A percentile compares a stretch with the other conserved stretches of the same genome.
These are phyloP conservation scores for Kwoniella shandongensis DNA, from an alignment of 768 basidiomycete genomes.

Conservation along the genomic window DNA sequence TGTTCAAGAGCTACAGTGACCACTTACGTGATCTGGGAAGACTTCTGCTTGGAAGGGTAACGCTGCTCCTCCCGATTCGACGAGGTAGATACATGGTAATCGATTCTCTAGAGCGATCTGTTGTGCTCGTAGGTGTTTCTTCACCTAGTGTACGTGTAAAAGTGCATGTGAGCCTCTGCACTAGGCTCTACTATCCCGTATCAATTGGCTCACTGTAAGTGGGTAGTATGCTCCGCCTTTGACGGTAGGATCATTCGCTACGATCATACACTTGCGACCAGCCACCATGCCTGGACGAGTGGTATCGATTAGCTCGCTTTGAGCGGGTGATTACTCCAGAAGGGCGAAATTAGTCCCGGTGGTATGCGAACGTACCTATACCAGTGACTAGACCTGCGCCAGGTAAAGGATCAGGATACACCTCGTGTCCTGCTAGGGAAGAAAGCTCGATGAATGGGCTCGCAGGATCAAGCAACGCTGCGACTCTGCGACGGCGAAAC, in stretches of 20 bases:
- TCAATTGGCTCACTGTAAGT: constrained; percentile 63
- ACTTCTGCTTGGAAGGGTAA: constrained; percentile 89
- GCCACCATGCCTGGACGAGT: constrained; percentile 62
- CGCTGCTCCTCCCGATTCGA: constrained; percentile 91
- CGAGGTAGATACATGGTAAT: constrained; percentile 86
- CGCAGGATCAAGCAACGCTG: constrained; percentile 74
- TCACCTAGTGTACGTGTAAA: constrained; percentile 60
- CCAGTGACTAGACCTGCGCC: constrained; percentile 90
- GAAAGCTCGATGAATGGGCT: constrained; percentile 89
- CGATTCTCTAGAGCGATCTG: constrained; percentile 90
- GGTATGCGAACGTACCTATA: constrained; percentile 42
- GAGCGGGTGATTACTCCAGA: no score
- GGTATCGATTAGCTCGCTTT: no score
- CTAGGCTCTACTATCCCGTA: no score
- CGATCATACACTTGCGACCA: constrained; percentile 79
- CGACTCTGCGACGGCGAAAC: constrained; percentile 66
- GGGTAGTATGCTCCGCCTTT: constrained; percentile 93
- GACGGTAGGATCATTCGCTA: constrained; percentile 92
- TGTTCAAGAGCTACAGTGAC: neutral
- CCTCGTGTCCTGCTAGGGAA: constrained; percentile 78
- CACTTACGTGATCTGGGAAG: constrained; percentile 70
- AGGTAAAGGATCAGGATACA: constrained; percentile 73
- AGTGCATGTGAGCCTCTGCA: neutral
- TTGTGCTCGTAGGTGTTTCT: constrained; percentile 92
- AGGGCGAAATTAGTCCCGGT: no score